Evolutionary conservation across 306 rosid species (phyloP), one percentile per base, ranked within the genome.

Genomic region (Castanea sativa): DNA sequence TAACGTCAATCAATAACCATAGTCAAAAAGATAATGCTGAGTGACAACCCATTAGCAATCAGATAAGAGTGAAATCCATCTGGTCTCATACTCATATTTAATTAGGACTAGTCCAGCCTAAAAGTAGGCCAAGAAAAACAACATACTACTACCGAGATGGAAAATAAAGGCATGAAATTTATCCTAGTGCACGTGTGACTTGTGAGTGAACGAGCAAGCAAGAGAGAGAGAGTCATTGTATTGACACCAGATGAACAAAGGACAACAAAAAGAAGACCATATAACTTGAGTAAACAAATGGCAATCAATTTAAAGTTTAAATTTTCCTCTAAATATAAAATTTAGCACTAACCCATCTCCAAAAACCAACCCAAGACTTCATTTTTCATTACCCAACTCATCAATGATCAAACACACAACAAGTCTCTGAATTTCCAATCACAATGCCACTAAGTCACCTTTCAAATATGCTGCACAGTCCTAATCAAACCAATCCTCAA

Each of bases 221-320:
- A 58, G 23, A 10, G 64, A 58, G 30, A 57, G 73, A 76, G 73
- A 64, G 73, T n/a, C 35, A 64, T 55, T 11, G 45, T 68, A 35
- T 68, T 25, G 32, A 41, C 25, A 10, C 21, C 21, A 58, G 59
- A 7, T 3, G 65, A 21, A 29, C 33, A 27, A 27, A 25, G 67
- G 2, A 60, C 33, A 25, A 60, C 67, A 23, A 1, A 49, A 12
- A 59, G 43, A 64, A 27, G 18, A 0, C 45, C 70, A 6, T 16
- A 64, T 45, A 16, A 29, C 8, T 30, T 64, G 45, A 29, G 30
- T 30, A 5, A 60, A 60, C 16, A 60, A 25, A 25, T 60, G 70
- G 2, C 13, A 30, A 64, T 38, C 70, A 16, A 30, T 15, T 30
- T 32, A 32, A 38, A 32, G 23, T 19, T 30, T 32, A 4, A 15